Evolutionary conservation across 306 rosid genomes (phyloP).

Genomic region (Aeschynomene evenia): DNA sequence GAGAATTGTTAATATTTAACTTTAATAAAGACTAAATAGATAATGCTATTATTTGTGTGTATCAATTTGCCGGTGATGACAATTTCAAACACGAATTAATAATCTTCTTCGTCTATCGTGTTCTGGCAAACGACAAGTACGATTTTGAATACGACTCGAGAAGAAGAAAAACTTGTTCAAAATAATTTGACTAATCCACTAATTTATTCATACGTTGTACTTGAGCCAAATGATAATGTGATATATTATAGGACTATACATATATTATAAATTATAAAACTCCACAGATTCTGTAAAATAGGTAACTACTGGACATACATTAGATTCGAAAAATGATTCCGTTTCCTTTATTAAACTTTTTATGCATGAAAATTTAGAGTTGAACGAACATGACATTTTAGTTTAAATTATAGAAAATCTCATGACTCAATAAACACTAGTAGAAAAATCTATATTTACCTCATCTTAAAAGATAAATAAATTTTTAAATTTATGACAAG

Average conservation of each 20-base stretch:
- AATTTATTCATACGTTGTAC: slow-evolving; percentile 13
- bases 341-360: no score
- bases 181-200: not conserved
- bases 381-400: not conserved
- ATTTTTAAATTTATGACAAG: no score
- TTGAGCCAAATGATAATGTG: not conserved
- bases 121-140: not conserved
- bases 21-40: not conserved
- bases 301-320: not conserved
- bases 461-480: no score
- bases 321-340: slow-evolving; percentile 11
- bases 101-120: not conserved
- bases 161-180: not conserved
- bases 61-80: not conserved
- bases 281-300: not conserved
- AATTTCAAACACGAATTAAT: not conserved
- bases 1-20: not conserved
- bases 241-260: not conserved
- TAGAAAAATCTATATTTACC: no score
- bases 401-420: not conserved
- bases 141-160: not conserved
- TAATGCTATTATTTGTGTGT: not conserved
- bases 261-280: not conserved
- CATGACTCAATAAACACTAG: no score
- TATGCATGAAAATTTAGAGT: no score